Conservation (phyloP, 768 basidiomycete genomes). For the Tricholoma furcatifolium region DNA sequence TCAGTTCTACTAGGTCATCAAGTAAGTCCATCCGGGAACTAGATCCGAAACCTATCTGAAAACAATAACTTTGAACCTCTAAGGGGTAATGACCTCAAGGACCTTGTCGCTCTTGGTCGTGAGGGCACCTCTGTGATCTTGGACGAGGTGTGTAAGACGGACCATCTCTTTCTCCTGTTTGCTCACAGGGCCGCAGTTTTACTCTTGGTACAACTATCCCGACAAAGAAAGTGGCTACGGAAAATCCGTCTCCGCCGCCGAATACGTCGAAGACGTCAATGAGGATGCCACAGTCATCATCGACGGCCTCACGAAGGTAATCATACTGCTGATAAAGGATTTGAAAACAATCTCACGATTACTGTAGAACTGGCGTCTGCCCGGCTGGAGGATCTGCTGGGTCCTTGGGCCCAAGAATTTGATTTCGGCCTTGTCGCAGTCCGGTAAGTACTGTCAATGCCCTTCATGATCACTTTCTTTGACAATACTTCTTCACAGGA, state of each 20-base stretch:
- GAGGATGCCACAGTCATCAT: conserved; percentile 82
- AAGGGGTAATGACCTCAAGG: conserved; percentile 78
- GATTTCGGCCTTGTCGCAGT: conserved; percentile 88
- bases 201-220: conserved; percentile 94
- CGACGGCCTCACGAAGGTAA: conserved; percentile 89
- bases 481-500: conserved; percentile 31
- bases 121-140: conserved; percentile 84
- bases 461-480: conserved; percentile 3
- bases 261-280: conserved; percentile 86
- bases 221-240: conserved; percentile 74
- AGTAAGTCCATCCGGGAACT: conserved; percentile 25
- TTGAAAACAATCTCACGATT: background rate
- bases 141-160: conserved; percentile 58
- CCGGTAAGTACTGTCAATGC: conserved; percentile 40
- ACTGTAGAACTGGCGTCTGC: conserved; percentile 88
- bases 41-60: background rate
- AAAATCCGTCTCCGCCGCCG: conserved; percentile 77
- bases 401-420: conserved; percentile 89
- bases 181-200: conserved; percentile 56
- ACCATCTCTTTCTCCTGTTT: background rate
- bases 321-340: background rate
- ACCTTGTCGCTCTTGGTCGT: conserved; percentile 69
- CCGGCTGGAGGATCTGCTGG: conserved; percentile 95
- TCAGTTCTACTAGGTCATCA: conserved; percentile 44
- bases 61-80: conserved; percentile 2